Evolutionary conservation across 345 rosid species (phyloP).

Genomic region (Pistacia integerrima): DNA sequence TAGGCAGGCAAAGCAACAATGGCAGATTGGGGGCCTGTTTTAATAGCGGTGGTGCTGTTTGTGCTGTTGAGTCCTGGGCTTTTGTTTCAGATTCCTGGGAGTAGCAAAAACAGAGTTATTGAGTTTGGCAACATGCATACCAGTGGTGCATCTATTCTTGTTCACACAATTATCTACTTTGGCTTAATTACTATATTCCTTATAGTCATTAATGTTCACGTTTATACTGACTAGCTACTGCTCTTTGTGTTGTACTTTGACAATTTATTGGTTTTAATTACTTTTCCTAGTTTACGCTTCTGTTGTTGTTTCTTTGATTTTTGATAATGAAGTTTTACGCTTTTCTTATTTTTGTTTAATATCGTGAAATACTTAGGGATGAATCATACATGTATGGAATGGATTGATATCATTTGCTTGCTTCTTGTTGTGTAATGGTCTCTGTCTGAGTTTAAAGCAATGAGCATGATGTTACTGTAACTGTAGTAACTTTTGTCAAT

Average conservation of each 20-base stretch:
- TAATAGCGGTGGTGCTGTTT: slow-evolving; percentile 68
- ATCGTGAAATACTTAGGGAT: too few relatives aligned
- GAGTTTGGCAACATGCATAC: slow-evolving; percentile 77
- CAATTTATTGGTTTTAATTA: neutral
- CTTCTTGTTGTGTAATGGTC: too few relatives aligned
- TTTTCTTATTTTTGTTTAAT: neutral
- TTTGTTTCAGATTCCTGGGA: slow-evolving; percentile 65
- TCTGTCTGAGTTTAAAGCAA: too few relatives aligned
- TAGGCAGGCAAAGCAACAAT: slow-evolving; percentile 13
- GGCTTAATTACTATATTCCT: slow-evolving; percentile 59
- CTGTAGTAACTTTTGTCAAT: too few relatives aligned
- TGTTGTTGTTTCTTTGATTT: neutral
- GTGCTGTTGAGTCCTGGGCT: slow-evolving; percentile 70
- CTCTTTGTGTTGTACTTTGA: slow-evolving; percentile 4
- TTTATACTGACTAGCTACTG: slow-evolving; percentile 41
- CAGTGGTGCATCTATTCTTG: slow-evolving; percentile 57
- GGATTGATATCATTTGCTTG: too few relatives aligned
- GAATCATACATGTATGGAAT: too few relatives aligned
- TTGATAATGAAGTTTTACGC: neutral
- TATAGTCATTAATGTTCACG: slow-evolving; percentile 61
- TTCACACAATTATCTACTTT: slow-evolving; percentile 66
- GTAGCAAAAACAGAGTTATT: slow-evolving; percentile 39
- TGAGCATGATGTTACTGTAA: too few relatives aligned
- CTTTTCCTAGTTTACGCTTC: too few relatives aligned
- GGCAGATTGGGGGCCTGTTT: slow-evolving; percentile 88